These are phyloP conservation scores for Claviceps paspali DNA, from an alignment of 2,329 filamentous ascomycete genomes.

Conservation along the genomic window DNA sequence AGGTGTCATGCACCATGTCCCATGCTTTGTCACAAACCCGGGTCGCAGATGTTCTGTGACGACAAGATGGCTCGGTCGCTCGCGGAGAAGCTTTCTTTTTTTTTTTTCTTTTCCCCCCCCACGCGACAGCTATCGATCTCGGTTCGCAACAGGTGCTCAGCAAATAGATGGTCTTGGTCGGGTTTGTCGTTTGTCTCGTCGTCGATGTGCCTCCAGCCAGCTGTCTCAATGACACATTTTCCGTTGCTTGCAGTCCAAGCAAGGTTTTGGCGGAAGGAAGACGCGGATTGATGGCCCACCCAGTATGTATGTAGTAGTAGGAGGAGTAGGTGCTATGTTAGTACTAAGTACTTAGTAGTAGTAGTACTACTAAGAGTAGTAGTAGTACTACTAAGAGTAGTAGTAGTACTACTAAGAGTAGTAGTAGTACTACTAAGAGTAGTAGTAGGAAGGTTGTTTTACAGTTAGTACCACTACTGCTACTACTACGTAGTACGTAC, in stretches of 20 bases:
- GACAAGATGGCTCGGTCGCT: neutral
- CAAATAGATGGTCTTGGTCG: neutral
- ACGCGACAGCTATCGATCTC: neutral
- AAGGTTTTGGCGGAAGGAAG: conserved; percentile 5
- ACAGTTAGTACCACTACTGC: too few relatives aligned
- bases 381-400: too few relatives aligned
- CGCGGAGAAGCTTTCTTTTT: neutral
- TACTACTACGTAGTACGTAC: neutral
- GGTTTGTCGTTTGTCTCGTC: neutral
- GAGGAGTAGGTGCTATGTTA: too few relatives aligned
- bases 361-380: too few relatives aligned
- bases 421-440: too few relatives aligned
- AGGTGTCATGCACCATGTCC: conserved; percentile 3
- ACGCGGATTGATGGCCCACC: conserved; percentile 4
- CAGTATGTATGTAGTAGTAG: too few relatives aligned
- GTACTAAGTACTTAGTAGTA: too few relatives aligned
- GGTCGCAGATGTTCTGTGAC: neutral
- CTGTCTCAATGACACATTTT: neutral
- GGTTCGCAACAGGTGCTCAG: neutral
- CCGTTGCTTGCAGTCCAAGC: neutral
- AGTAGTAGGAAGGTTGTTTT: too few relatives aligned
- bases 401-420: too few relatives aligned
- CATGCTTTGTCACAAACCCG: neutral
- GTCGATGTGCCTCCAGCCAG: neutral
- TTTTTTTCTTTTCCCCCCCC: too few relatives aligned